Conservation (phyloP, 805 yeast species). For the Osmozyma mogii region DNA sequence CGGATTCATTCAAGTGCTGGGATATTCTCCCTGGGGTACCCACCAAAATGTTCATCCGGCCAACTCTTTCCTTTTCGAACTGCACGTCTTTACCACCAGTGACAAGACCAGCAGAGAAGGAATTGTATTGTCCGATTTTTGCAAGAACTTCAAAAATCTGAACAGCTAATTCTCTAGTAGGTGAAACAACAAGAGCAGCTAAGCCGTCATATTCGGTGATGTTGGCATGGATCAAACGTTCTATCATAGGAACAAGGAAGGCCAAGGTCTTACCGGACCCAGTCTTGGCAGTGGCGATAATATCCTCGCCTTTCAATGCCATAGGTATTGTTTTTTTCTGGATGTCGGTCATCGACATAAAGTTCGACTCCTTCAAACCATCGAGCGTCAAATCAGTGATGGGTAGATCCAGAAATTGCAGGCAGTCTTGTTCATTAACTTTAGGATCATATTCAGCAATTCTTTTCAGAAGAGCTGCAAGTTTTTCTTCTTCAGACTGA, state of each 20-base stretch:
- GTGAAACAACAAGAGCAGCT: conserved; percentile 84
- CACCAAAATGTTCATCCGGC: conserved; percentile 70
- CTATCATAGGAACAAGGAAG: conserved; percentile 73
- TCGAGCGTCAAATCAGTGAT: conserved; percentile 52
- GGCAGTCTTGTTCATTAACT: conserved; percentile 14
- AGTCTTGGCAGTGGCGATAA: conserved; percentile 84
- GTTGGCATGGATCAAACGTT: conserved; percentile 54
- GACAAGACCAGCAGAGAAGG: conserved; percentile 82
- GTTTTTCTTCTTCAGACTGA: conserved; percentile 24
- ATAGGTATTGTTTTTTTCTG: conserved; percentile 73
- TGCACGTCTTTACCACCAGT: conserved; percentile 90
- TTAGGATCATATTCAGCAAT: conserved; percentile 49
- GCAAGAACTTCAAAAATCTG: conserved; percentile 83
- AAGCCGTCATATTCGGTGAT: conserved; percentile 84
- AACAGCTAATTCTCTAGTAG: conserved; percentile 86
- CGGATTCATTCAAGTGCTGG: conserved; percentile 87
- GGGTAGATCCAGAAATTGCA: conserved; percentile 72
- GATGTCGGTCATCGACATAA: conserved; percentile 74
- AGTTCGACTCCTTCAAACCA: conserved; percentile 77
- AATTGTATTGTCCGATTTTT: conserved; percentile 68
- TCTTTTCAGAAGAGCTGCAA: conserved; percentile 38
- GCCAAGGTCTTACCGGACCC: conserved; percentile 90
- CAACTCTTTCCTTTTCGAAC: conserved; percentile 73
- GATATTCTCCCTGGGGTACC: conserved; percentile 90
- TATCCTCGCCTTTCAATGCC: conserved; percentile 69